Evolutionary conservation across 306 rosid genomes (phyloP), one percentile per base, ranked within the genome.

Genomic region (Begonia peltatifolia): DNA sequence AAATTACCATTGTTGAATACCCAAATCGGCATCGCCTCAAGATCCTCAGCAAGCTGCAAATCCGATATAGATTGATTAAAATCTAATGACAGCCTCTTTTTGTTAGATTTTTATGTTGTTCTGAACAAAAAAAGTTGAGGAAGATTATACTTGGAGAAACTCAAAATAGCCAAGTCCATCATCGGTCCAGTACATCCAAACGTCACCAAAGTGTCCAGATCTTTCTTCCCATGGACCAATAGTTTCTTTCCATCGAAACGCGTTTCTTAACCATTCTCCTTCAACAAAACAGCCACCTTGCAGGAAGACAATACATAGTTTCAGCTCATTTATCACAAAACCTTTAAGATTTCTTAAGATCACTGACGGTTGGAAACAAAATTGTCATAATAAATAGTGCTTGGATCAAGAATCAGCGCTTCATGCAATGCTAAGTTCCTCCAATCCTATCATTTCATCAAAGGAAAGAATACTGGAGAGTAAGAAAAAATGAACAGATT

Each of bases 101-200:
- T 30, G 15, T 52, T 8, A 15, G 30, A 46, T 16, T 7, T 18
- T 14, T 46, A 18, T 10, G 12, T 15, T 42, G 20, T 25, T 42
- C 25, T 42, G 43, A 50, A 23, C 16, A 17, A 14, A 52, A 52
- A 5, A 49, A 52, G 52, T 4, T 67, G 46, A 47, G 48, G 16
- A 61, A 41, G 56, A 53, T 42, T 80, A 14, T 65, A 83, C 99
- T 79, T 80, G 95, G 51, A 90, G 94, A 76, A 90, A 86, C 78
- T 90, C 99, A 54, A 64, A 83, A 70, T 90, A 76, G 70, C 99
- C 99, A 57, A 90, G 78, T 17, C 95, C 99, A 67, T 90, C 99
- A 56, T 90, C 99, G 41, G 95, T 90, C 99, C 99, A 90, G 65
- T 90, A 90, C 78, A 59, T 78, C 99, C 99, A 90, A 63, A 90